A percentile compares a stretch with the other conserved stretches of the same genome.
These are phyloP conservation scores for Debaryomycetaceae sp. DNA, from an alignment of 1,139 yeast genomes.

Conservation along the genomic window DNA sequence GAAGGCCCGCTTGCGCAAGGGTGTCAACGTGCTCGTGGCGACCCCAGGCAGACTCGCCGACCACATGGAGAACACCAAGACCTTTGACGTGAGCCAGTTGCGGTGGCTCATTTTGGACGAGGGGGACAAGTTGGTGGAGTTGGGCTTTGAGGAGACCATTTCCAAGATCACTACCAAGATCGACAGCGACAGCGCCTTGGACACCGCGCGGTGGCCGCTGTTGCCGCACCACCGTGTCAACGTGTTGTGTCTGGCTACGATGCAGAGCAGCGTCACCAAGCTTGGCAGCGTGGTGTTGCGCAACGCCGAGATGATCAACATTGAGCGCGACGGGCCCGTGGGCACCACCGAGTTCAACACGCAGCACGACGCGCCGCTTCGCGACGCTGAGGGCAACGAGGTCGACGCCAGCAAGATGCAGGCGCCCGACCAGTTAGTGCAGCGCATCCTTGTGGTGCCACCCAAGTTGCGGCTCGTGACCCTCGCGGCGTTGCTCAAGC, in stretches of 20 bases:
- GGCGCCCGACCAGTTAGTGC: slow-evolving; percentile 90
- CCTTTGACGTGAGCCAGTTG: slow-evolving; percentile 65
- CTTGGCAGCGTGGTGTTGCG: slow-evolving; percentile 72
- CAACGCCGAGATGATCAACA: slow-evolving; percentile 62
- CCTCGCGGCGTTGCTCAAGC: slow-evolving; percentile 59
- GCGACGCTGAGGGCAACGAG: slow-evolving; percentile 19
- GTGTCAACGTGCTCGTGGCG: slow-evolving; percentile 82
- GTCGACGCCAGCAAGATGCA: slow-evolving; percentile 20
- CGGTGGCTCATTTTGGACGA: slow-evolving; percentile 88
- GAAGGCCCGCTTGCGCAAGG: slow-evolving; percentile 85
- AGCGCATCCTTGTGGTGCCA: slow-evolving; percentile 76
- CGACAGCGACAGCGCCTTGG: slow-evolving; percentile 40
- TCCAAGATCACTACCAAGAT: slow-evolving; percentile 65
- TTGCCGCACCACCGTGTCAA: slow-evolving; percentile 72
- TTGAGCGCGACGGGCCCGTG: slow-evolving; percentile 20
- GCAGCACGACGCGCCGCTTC: slow-evolving; percentile 11
- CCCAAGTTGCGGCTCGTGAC: slow-evolving; percentile 87
- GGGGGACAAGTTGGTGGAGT: slow-evolving; percentile 91
- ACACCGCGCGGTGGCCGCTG: slow-evolving; percentile 41
- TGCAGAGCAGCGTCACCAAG: slow-evolving; percentile 73
- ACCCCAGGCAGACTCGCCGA: slow-evolving; percentile 92
- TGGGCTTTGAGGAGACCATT: slow-evolving; percentile 93
- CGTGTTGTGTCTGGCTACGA: slow-evolving; percentile 90
- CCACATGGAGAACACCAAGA: slow-evolving; percentile 80
- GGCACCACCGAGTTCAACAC: slow-evolving; percentile 41